Percentiles rank a stretch among this genome's conserved stretches.
These are phyloP conservation scores for Colletotrichum sp. DNA, from an alignment of 2,329 filamentous ascomycete genomes.

Conservation along the genomic window DNA sequence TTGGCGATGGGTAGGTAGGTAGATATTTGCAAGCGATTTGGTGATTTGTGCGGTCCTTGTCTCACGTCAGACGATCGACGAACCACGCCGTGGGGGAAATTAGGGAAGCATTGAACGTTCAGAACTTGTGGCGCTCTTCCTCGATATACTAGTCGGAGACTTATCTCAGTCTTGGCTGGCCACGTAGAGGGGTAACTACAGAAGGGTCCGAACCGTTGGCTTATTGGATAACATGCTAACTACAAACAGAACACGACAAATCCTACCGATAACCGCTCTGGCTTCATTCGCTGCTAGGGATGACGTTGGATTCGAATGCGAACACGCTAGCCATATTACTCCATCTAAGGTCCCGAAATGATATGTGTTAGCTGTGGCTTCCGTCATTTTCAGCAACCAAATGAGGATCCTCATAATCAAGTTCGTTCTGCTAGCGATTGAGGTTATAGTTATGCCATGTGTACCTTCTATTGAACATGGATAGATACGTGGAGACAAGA, in stretches of 20 bases:
- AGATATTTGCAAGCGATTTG: neutral
- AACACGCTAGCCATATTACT: neutral
- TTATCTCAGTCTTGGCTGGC: neutral
- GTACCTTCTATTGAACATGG: neutral
- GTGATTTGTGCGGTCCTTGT: neutral
- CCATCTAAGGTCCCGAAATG: neutral
- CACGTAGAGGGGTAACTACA: neutral
- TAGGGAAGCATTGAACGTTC: neutral
- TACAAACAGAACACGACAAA: neutral
- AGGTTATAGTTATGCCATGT: neutral
- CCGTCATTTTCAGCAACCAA: neutral
- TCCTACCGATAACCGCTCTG: neutral
- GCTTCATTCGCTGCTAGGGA: neutral
- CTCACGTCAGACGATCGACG: neutral
- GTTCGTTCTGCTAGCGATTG: neutral
- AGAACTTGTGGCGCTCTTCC: neutral
- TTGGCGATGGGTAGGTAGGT: rapidly evolving
- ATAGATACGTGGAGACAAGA: neutral
- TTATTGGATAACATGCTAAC: neutral
- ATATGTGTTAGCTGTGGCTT: neutral
- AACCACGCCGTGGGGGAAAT: neutral
- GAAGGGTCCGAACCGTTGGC: neutral
- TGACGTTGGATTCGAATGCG: neutral
- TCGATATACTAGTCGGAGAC: neutral
- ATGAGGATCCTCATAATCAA: neutral